Evolutionary conservation across 2,329 filamentous ascomycete species (phyloP).

Genomic region (Epichloe sibirici): DNA sequence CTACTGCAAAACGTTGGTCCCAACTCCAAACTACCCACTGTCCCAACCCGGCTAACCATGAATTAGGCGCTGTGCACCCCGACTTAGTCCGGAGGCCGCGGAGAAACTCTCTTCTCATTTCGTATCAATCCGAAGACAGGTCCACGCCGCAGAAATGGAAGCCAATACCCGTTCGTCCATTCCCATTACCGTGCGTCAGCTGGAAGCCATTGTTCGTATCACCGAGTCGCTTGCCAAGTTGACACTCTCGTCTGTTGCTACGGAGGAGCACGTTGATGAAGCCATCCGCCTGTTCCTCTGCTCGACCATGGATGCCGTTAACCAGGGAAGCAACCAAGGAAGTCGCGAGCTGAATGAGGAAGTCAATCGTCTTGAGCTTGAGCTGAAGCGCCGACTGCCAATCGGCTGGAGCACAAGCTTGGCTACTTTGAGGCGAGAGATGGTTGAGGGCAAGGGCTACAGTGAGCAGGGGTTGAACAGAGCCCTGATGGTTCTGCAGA

Average conservation of each 20-base stretch:
- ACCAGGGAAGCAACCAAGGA: constrained; percentile 71
- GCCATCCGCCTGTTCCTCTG: constrained; percentile 94
- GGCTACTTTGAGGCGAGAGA: constrained; percentile 73
- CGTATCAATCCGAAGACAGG: constrained; percentile 87
- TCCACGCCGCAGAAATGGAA: constrained; percentile 81
- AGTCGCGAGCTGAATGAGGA: constrained; percentile 88
- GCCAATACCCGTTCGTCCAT: constrained; percentile 86
- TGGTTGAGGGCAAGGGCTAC: constrained; percentile 85
- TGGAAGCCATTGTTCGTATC: constrained; percentile 95
- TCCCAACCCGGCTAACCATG: constrained; percentile 16
- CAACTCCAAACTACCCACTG: constrained; percentile 39
- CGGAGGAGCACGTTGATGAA: constrained; percentile 88
- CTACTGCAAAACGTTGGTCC: constrained; percentile 81
- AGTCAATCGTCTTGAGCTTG: constrained; percentile 73
- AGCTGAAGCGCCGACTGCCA: constrained; percentile 74
- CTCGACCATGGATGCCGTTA: constrained; percentile 95
- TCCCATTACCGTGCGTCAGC: constrained; percentile 91
- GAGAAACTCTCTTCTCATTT: constrained; percentile 97
- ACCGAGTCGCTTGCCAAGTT: constrained; percentile 93
- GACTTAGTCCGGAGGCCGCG: constrained; percentile 77
- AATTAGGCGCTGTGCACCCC: constrained; percentile 72
- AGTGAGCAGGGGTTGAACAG: constrained; percentile 76
- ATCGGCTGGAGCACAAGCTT: constrained; percentile 94
- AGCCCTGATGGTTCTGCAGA: constrained; percentile 73
- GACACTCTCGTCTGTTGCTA: constrained; percentile 72